Evolutionary conservation across 2,329 filamentous ascomycete genomes (phyloP).

Genomic region (Simplicillium sp.): DNA sequence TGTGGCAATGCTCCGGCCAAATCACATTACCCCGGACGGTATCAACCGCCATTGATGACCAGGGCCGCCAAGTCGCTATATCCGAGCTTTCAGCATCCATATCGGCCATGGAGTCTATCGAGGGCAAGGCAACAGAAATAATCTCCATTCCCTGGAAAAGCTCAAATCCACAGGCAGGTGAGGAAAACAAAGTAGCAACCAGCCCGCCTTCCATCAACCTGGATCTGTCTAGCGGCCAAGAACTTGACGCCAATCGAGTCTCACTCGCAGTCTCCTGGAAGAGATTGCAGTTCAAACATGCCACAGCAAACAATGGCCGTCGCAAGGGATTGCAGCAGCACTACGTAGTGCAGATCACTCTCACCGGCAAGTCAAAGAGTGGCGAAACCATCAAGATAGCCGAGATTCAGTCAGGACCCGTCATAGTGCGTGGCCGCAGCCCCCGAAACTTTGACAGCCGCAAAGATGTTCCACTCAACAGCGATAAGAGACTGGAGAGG

Average conservation of each 20-base stretch:
- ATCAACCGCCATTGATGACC: constrained; percentile 60
- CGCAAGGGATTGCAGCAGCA: constrained; percentile 93
- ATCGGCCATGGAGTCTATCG: constrained; percentile 81
- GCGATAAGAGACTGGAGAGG: constrained; percentile 37
- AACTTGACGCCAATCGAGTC: constrained; percentile 68
- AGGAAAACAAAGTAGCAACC: constrained; percentile 38
- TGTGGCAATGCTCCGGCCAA: constrained; percentile 90
- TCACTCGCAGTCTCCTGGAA: constrained; percentile 88
- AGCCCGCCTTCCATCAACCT: constrained; percentile 45
- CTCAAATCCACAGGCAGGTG: constrained; percentile 44
- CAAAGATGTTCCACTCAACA: constrained; percentile 71
- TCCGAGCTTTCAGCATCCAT: constrained; percentile 74
- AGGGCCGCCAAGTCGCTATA: constrained; percentile 68
- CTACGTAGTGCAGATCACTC: constrained; percentile 78
- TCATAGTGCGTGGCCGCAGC: constrained; percentile 87
- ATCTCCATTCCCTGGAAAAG: constrained; percentile 96
- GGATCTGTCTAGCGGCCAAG: constrained; percentile 50
- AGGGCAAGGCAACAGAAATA: constrained; percentile 85
- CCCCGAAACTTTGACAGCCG: constrained; percentile 89
- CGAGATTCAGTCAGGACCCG: constrained; percentile 83
- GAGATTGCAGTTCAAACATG: constrained; percentile 87
- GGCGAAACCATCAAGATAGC: constrained; percentile 65
- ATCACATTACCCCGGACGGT: constrained; percentile 68
- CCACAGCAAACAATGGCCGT: constrained; percentile 90
- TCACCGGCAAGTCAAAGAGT: constrained; percentile 63